A percentile compares a stretch with the other conserved stretches of the same genome.
phyloP scores from a whole-genome alignment of 2,329 filamentous ascomycete species.

The Paecilomyces niveus region DNA sequence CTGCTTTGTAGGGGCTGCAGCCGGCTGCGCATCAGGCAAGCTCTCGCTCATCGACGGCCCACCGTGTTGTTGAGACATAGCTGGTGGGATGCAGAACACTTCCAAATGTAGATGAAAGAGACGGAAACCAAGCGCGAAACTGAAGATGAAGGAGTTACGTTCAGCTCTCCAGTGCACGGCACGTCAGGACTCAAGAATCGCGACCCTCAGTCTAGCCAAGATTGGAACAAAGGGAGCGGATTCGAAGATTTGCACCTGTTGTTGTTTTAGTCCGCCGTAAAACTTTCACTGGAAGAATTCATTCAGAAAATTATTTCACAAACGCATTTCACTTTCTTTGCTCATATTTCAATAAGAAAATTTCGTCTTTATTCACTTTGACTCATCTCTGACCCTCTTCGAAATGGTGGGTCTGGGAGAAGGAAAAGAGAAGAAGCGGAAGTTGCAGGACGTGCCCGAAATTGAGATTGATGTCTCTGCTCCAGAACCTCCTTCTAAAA shows the following conservation, averaged over 20 bases:
- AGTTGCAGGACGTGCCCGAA: constrained; percentile 51
- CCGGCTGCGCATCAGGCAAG: constrained; percentile 22
- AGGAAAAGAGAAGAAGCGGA: constrained; percentile 58
- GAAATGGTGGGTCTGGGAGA: constrained; percentile 23
- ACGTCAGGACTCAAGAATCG: constrained; percentile 5
- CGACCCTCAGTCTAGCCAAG: not conserved
- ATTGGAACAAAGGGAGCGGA: not conserved
- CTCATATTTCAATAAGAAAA: not conserved
- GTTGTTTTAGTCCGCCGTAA: constrained; percentile 23
- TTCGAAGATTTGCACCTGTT: constrained; percentile 11
- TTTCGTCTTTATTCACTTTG: not conserved
- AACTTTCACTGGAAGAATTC: constrained; percentile 2
- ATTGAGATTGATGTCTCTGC: constrained; percentile 83
- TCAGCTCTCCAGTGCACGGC: not conserved
- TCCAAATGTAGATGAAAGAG: not conserved
- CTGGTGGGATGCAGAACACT: not conserved
- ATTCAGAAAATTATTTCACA: not conserved
- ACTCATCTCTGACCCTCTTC: not conserved
- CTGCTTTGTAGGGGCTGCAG: constrained; percentile 38
- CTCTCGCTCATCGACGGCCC: constrained; percentile 22
- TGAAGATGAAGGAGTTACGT: not conserved
- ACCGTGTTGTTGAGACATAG: constrained; percentile 27
- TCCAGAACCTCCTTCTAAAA: constrained; percentile 94
- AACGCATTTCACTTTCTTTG: not conserved
- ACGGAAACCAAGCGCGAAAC: not conserved